Conservation (phyloP, 2,329 filamentous ascomycete genomes). For the Pseudohalonectria lignicola region DNA sequence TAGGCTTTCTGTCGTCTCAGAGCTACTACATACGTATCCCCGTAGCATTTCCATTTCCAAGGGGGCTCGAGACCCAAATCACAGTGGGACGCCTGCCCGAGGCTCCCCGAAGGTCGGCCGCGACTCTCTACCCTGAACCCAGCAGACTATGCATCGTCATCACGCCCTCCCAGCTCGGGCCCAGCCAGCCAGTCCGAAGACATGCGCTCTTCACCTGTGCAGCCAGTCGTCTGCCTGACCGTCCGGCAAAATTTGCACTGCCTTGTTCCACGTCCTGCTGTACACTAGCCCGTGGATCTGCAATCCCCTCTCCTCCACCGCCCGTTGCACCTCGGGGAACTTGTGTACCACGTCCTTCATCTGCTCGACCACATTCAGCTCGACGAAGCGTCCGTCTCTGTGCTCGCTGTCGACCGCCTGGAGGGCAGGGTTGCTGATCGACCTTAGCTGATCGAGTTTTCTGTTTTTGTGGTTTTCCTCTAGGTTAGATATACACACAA, state of each 20-base stretch:
- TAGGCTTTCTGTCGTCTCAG: too few species aligned
- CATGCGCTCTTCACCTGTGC: background rate
- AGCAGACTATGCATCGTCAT: too few species aligned
- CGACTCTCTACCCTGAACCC: too few species aligned
- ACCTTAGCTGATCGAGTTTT: slow-evolving; percentile 5
- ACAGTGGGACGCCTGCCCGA: too few species aligned
- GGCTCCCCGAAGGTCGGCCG: too few species aligned
- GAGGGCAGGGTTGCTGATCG: background rate
- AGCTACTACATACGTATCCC: too few species aligned
- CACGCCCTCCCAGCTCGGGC: too few species aligned
- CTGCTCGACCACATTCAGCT: slow-evolving; percentile 7
- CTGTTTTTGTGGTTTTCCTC: background rate
- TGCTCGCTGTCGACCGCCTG: slow-evolving; percentile 3
- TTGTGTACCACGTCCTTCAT: slow-evolving; percentile 3
- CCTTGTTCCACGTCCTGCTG: slow-evolving; percentile 3
- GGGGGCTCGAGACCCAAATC: too few species aligned
- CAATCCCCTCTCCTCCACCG: slow-evolving; percentile 4
- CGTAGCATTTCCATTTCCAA: too few species aligned
- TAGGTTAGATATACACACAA: too few species aligned
- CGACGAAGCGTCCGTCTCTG: slow-evolving; percentile 5
- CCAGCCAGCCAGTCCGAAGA: too few species aligned
- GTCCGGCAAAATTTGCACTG: background rate
- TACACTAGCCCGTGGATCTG: slow-evolving; percentile 7
- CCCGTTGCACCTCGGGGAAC: slow-evolving; percentile 4
- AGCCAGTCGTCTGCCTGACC: slow-evolving; percentile 1